Percentiles rank a stretch among this genome's conserved stretches.
Conservation (phyloP, 176 grass and related monocot genomes). For the Melocanna baccifera region DNA sequence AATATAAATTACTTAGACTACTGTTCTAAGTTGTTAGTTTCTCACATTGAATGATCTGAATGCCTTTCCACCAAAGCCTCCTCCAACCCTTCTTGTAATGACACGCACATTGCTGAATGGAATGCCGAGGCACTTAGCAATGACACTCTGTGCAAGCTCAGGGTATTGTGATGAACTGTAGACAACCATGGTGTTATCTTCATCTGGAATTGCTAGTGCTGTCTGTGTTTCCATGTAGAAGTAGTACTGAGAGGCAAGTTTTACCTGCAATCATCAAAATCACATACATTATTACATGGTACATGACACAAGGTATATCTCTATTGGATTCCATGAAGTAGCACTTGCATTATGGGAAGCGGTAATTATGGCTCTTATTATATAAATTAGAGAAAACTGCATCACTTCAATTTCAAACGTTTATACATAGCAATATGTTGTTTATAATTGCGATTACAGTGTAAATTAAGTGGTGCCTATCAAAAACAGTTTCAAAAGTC, state of each 20-base stretch:
- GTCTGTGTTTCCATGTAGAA: constrained; percentile 44
- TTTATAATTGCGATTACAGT: neutral
- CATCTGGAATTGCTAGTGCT: constrained; percentile 63
- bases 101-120: constrained; percentile 60
- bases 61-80: constrained; percentile 66
- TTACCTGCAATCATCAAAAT: constrained; percentile 49
- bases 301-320: neutral
- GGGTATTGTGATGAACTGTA: constrained; percentile 60
- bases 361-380: neutral
- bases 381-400: neutral
- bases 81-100: constrained; percentile 78
- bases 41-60: constrained; percentile 40
- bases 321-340: neutral
- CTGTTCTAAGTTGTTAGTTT: neutral
- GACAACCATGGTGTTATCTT: constrained; percentile 59
- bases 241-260: constrained; percentile 63
- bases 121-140: constrained; percentile 66
- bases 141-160: constrained; percentile 40
- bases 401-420: neutral
- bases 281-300: neutral
- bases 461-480: neutral
- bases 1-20: neutral
- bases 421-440: neutral
- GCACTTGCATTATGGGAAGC: neutral
- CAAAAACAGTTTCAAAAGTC: neutral